phyloP scores from a whole-genome alignment of 169 alveolate species.

The Toxoplasma gondii region DNA sequence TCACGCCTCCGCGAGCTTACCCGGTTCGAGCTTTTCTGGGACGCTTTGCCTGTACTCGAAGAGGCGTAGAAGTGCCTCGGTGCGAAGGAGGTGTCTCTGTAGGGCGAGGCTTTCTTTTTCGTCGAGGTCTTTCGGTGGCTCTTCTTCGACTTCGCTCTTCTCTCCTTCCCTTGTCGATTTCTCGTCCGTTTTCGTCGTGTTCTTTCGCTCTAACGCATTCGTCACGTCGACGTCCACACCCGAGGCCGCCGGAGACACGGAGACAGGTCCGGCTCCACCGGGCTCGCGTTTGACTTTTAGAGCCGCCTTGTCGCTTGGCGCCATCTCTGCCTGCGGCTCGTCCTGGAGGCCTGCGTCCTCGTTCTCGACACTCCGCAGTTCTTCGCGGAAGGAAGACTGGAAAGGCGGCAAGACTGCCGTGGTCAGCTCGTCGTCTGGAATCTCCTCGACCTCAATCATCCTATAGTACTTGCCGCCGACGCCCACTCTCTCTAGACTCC shows the following conservation, averaged over 20 bases:
- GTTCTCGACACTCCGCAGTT: not conserved
- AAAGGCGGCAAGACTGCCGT: not conserved
- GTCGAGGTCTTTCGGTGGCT: too few relatives aligned
- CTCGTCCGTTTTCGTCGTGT: not conserved
- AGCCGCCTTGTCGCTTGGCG: too few relatives aligned
- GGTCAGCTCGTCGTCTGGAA: not conserved
- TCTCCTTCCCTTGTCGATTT: not conserved
- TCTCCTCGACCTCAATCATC: constrained; percentile 34
- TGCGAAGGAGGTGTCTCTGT: not conserved
- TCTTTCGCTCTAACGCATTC: not conserved
- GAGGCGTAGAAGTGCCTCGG: not conserved
- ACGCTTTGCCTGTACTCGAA: constrained; percentile 16
- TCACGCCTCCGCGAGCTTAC: not conserved
- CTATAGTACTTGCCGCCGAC: constrained; percentile 31
- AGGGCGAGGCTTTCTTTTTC: not conserved
- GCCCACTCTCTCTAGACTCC: constrained; percentile 16
- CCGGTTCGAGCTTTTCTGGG: constrained; percentile 10
- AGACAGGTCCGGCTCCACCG: too few relatives aligned
- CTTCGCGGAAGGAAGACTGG: not conserved
- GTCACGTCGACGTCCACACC: not conserved
- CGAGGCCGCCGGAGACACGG: too few relatives aligned
- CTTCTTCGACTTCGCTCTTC: not conserved
- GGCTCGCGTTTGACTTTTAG: too few relatives aligned
- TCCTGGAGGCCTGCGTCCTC: not conserved
- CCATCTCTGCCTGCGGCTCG: not conserved